Base-by-base conservation (phyloP, 2,329 filamentous ascomycete species). In the Paraphaeosphaeria sporulosa region DNA sequence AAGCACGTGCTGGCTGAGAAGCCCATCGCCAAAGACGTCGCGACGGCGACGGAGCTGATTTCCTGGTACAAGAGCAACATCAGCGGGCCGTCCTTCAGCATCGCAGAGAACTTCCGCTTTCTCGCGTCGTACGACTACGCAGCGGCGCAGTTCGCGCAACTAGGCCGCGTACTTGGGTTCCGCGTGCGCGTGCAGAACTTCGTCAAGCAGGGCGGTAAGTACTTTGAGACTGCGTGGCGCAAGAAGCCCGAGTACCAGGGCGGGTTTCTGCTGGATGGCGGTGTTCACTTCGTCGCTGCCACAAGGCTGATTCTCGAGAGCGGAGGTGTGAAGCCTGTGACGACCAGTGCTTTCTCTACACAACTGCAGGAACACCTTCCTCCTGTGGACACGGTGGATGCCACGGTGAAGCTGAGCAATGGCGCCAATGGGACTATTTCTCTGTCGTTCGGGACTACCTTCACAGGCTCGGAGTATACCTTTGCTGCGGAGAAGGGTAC, bases 21-120 rank as follows among this genome's bases (percentile, higher is more conserved):
- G 78, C 89, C 89, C 36, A 82, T 91, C 43, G 88, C 86, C 2
- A 84, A 85, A 64, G 86, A 90, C 64, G 76, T 89, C 9, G 78
- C 80, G 1, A 78, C 79, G 0, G 84, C 85, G 0, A 72, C 77
- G 27, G 76, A 81, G n/a, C 77, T 88, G 30, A 73, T 86, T 25
- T 60, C 78, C 7, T 85, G 80, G 75, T 84, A 83, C 61, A 64
- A 78, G 13, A 64, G 74, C 19, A 80, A 80, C 38, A 78, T 81
- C 58, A 69, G 72, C 64, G 53, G 78, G 77, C 54, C 84, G 83
- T 69, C 61, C 13, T 74, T 74, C 60, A 57, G 61, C 6, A 71
- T 94, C 3, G 91, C 89, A 0, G 91, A 94, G 76, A 93, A 94
- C 77, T 90, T 87, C 72, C 85, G 91, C 53, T 93, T 87, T 78